Conservation (phyloP, 176 grass and related monocot genomes). For the Microstegium vimineum region DNA sequence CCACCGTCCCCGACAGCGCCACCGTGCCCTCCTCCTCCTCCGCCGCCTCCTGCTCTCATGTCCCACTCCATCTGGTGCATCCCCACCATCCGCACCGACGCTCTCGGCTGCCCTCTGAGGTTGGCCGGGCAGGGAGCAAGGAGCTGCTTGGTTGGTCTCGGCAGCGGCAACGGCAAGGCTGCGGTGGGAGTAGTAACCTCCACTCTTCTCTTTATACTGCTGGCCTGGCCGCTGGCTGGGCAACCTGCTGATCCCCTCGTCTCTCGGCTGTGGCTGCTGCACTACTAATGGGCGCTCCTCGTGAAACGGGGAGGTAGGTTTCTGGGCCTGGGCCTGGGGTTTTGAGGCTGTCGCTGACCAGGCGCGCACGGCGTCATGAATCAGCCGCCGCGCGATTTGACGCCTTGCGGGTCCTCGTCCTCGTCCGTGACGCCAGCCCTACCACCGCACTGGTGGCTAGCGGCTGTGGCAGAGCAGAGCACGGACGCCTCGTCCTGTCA, state of each 20-base stretch:
- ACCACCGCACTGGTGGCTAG: slow-evolving; percentile 19
- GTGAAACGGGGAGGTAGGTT: slow-evolving; percentile 24
- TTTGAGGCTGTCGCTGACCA: slow-evolving; percentile 25
- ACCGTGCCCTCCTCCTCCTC: neutral
- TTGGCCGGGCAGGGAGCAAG: neutral
- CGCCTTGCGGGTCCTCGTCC: slow-evolving; percentile 39
- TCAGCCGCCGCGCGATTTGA: slow-evolving; percentile 74
- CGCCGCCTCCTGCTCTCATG: neutral
- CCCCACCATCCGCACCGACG: neutral
- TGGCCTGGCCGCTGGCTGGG: neutral
- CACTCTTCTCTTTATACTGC: neutral
- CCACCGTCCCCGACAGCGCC: neutral
- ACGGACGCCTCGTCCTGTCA: slow-evolving; percentile 5
- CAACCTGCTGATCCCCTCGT: too few species aligned
- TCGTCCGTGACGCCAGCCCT: slow-evolving; percentile 74
- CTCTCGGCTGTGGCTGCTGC: neutral
- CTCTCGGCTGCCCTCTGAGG: neutral
- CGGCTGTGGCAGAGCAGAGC: neutral
- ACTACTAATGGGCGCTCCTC: slow-evolving; percentile 25
- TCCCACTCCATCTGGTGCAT: slow-evolving; percentile 22
- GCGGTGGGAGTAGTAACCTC: neutral
- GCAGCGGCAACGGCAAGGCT: neutral
- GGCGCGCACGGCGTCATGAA: neutral
- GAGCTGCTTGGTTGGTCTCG: neutral
- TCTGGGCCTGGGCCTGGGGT: neutral